Percentiles rank a stretch among this genome's conserved stretches.
Conservation (phyloP, 164 flowering plant genomes). For the Vitis riparia region DNA sequence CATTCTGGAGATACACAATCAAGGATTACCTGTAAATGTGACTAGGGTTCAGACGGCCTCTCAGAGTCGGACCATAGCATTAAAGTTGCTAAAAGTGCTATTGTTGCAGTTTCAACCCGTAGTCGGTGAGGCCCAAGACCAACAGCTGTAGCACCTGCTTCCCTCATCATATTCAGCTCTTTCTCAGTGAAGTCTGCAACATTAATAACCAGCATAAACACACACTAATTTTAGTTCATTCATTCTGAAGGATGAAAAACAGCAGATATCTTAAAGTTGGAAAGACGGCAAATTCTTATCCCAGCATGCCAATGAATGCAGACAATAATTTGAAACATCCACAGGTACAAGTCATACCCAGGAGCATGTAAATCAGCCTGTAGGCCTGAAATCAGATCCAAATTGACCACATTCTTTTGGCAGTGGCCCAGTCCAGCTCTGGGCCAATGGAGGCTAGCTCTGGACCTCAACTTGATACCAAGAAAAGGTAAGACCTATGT, state of each 20-base stretch:
- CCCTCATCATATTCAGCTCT: conserved; percentile 58
- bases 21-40: background rate
- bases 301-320: no score
- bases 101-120: conserved; percentile 92
- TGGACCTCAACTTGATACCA: no score
- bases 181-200: conserved; percentile 76
- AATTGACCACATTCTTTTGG: no score
- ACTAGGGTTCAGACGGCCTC: conserved; percentile 13
- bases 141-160: conserved; percentile 80
- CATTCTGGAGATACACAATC: background rate
- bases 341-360: no score
- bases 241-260: background rate
- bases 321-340: no score
- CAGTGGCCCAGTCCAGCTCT: no score
- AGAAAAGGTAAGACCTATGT: no score
- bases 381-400: no score
- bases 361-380: no score
- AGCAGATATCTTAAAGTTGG: no score
- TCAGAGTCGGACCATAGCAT: conserved; percentile 92
- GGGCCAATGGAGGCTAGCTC: no score
- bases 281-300: no score
- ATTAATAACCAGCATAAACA: background rate
- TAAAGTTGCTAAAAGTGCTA: conserved; percentile 69
- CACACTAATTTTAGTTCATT: background rate
- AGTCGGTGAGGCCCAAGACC: conserved; percentile 90